Conservation (phyloP, 2,329 filamentous ascomycete species). For the Alternaria hordeiaustralica region DNA sequence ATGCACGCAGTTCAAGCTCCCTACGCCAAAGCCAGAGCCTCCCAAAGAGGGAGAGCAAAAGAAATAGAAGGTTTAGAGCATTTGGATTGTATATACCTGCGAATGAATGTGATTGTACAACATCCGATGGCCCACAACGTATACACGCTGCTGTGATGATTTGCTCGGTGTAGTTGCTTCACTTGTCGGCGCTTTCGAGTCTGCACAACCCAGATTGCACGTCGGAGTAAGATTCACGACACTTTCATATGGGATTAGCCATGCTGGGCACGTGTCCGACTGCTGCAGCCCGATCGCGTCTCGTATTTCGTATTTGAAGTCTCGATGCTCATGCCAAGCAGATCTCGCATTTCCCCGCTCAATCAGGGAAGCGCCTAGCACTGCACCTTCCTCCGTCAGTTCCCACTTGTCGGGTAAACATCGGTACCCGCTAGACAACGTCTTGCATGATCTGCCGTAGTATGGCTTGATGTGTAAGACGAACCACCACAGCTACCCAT, state of each 20-base stretch:
- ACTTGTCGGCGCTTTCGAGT: neutral
- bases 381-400: neutral
- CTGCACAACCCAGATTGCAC: neutral
- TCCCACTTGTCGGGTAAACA: neutral
- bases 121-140: neutral
- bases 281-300: neutral
- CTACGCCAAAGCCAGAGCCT: constrained; percentile 90
- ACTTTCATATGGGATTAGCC: neutral
- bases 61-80: constrained; percentile 67
- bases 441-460: constrained; percentile 4
- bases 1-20: constrained; percentile 78
- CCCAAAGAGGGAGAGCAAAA: constrained; percentile 86
- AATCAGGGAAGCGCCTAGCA: constrained; percentile 11
- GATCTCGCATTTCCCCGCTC: constrained; percentile 19
- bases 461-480: constrained; percentile 7
- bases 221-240: neutral
- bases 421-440: neutral
- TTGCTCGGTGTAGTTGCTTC: neutral
- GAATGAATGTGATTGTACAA: constrained; percentile 34
- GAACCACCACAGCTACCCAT: neutral
- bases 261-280: neutral
- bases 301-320: neutral
- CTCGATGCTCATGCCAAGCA: constrained; percentile 11
- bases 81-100: constrained; percentile 50
- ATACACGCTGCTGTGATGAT: neutral